Percentiles rank a stretch among this genome's conserved stretches.
These are phyloP conservation scores for Mortierella sp. DNA, from an alignment of 371 early-diverging fungal genomes.

Conservation along the genomic window DNA sequence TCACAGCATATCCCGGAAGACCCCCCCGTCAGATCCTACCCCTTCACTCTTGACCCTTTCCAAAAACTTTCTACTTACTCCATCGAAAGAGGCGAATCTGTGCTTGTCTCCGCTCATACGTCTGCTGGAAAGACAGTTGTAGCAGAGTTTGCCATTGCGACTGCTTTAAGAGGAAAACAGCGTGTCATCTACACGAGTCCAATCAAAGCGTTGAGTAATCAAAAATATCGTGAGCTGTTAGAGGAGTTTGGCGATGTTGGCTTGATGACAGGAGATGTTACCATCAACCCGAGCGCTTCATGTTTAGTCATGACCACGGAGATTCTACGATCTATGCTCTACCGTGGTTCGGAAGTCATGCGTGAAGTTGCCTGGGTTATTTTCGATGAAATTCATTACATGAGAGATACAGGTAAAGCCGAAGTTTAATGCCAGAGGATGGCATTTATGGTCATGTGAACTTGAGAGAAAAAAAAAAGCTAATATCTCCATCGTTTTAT, in stretches of 20 bases:
- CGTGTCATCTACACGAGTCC: slow-evolving; percentile 99
- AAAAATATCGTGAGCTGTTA: slow-evolving; percentile 99
- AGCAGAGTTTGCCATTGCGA: slow-evolving; percentile 99
- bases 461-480: not conserved
- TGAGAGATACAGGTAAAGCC: slow-evolving; percentile 81
- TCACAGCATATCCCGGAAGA: slow-evolving; percentile 85
- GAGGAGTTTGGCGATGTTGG: slow-evolving; percentile 99
- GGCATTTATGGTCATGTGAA: not conserved
- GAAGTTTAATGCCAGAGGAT: not conserved
- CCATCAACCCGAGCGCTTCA: slow-evolving; percentile 97
- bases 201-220: slow-evolving; percentile 99
- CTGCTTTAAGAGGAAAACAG: slow-evolving; percentile 93
- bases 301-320: slow-evolving; percentile 99
- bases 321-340: slow-evolving; percentile 99
- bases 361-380: slow-evolving; percentile 99
- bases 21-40: slow-evolving; percentile 91
- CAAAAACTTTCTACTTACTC: slow-evolving; percentile 93
- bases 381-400: slow-evolving; percentile 99
- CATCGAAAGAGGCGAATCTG: slow-evolving; percentile 97
- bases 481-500: not conserved
- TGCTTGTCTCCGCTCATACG: slow-evolving; percentile 99
- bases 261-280: slow-evolving; percentile 99
- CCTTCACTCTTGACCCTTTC: slow-evolving; percentile 98
- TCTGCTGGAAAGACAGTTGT: slow-evolving; percentile 99
- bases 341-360: slow-evolving; percentile 98